Evolutionary conservation across 2,329 filamentous ascomycete genomes (phyloP), one percentile per base, ranked within the genome.

Genomic region (Cladobotryum mycophilum): DNA sequence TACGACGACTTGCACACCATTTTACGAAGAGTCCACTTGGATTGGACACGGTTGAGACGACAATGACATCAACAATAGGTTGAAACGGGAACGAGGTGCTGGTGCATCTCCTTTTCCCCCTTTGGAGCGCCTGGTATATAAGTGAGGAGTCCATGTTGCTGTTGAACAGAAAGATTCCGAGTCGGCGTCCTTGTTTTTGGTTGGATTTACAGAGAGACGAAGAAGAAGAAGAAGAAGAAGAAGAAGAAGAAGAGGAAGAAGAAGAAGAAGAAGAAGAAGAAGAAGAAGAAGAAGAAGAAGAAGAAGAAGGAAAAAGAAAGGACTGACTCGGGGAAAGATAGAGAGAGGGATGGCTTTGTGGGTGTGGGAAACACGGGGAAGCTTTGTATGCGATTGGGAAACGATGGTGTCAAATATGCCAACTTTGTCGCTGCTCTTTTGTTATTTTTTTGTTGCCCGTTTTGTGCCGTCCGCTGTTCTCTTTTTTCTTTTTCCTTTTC

Each of bases 1-100:
- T 60, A 65, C 63, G 61, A 65, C 59, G 60, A 62, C 59, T 63
- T 59, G 54, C 55, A 60, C 59, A 59, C 30, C 25, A 14, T 56
- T 54, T 61, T 60, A 64, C 54, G 55, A 60, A 56, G 53, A 43
- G 45, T 48, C 50, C 45, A 43, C 47, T 41, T 46, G 45, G 44
- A 40, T 45, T 48, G 52, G 41, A 44, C 46, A 49, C 46, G 51
- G 48, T 49, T 46, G 30, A 42, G 44, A 51, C 44, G 48, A 53
- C 30, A 41, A 36, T 22, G 45, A 45, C 30, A 17, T 30, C 25
- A 30, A 30, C 25, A 55, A 50, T 18, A 40, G 22, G 40, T 34
- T 17, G 45, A 36, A 33, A 18, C 35, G 35, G 48, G 48, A 41
- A 57, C 47, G 42, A 49, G 52, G 33, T 47, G 50, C 45, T 53